Evolutionary conservation across 2,329 filamentous ascomycete genomes (phyloP), one percentile per base, ranked within the genome.

Genomic region (Anisogramma anomala): DNA sequence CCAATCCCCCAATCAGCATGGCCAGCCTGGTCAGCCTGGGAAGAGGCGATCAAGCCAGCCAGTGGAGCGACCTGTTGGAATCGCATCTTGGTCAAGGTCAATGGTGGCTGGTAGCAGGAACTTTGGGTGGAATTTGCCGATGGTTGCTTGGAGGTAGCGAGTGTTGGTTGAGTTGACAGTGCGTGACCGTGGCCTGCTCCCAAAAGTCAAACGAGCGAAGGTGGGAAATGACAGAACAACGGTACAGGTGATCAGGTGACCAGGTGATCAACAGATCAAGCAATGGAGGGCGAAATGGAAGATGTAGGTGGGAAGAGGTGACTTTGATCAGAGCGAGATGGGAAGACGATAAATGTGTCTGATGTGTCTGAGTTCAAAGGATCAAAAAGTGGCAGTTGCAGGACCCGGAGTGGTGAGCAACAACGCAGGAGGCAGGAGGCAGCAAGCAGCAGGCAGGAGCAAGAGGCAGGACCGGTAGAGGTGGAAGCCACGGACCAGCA

Each of bases 61-160:
- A 48, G 35, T 14, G 43, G 37, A 26, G 26, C 36, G 23, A 43
- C 15, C 19, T 46, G 42, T 33, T 42, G 33, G 28, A 48, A 37
- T 43, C 43, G 46, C 52, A 54, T 54, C 30, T 42, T 52, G 43
- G 35, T 23, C 10, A 20, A 32, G 26, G 32, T 36, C 27, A 31
- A 17, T 44, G 28, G 35, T 37, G 27, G 18, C 9, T 9, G 26
- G 22, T 10, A 15, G 17, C 11, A n/a, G n/a, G n/a, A n/a, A n/a
- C 30, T 15, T 18, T 17, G 14, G 7, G 4, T n/a, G 27, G 20
- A 3, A 7, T n/a, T 36, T 23, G 10, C 15, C 7, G 13, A 11
- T 7, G 18, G 22, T 3, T 15, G 4, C 11, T 18, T 13, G 8
- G 15, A 13, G 11, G 19, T n/a, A n/a, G 3, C n/a, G 27, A 15